These are phyloP conservation scores for Yamadazyma taylorii DNA, from an alignment of 1,139 yeast genomes.

Conservation along the genomic window DNA sequence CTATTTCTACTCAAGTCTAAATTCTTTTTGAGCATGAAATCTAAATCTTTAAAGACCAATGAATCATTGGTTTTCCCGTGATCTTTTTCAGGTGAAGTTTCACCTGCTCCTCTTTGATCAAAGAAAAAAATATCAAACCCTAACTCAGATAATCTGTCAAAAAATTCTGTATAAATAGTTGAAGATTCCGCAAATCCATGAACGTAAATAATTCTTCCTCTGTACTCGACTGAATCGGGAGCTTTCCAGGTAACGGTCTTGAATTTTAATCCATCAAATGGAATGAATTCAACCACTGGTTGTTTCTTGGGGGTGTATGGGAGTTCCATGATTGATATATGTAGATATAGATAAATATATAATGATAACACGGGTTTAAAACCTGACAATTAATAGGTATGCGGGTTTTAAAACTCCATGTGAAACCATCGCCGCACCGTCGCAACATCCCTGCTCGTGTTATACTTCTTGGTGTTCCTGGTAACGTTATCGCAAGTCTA, in stretches of 20 bases:
- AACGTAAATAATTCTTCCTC: conserved; percentile 62
- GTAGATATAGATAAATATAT: no score
- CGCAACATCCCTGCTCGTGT: no score
- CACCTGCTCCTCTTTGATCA: conserved; percentile 91
- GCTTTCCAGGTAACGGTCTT: conserved; percentile 42
- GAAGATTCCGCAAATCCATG: conserved; percentile 84
- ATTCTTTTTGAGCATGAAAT: conserved; percentile 52
- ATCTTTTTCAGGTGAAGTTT: conserved; percentile 58
- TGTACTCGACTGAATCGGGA: conserved; percentile 33
- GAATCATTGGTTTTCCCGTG: conserved; percentile 69
- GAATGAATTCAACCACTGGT: conserved; percentile 30
- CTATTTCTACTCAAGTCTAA: conserved; percentile 19
- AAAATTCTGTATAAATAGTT: conserved; percentile 52
- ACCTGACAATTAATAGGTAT: no score
- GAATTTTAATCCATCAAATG: conserved; percentile 39
- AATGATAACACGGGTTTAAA: no score
- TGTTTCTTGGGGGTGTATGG: conserved; percentile 39
- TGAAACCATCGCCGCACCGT: no score
- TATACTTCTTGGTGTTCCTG: no score
- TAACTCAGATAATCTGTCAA: conserved; percentile 53
- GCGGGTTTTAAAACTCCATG: no score
- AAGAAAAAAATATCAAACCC: conserved; percentile 79
- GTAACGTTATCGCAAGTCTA: no score
- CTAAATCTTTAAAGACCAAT: conserved; percentile 66
- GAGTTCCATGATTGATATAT: no score